Evolutionary conservation across 345 rosid species (phyloP).

Genomic region (Melaleuca quinquenervia): DNA sequence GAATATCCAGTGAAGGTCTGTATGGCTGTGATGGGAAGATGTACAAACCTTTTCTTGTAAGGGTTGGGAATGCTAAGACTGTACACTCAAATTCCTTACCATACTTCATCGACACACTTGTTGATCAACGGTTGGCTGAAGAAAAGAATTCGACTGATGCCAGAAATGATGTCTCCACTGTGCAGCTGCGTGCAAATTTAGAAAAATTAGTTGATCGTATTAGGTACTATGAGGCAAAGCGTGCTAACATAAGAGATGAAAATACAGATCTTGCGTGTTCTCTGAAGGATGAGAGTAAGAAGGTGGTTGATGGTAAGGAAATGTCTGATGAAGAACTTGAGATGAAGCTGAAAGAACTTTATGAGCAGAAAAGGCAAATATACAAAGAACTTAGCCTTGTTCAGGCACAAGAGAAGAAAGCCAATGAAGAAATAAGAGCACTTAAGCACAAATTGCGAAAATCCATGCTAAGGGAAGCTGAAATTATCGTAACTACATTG

Average conservation of each 20-base stretch:
- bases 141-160: conserved; percentile 44
- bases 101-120: conserved; percentile 83
- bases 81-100: conserved; percentile 80
- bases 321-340: conserved; percentile 61
- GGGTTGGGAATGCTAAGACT: conserved; percentile 93
- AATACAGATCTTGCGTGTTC: conserved; percentile 33
- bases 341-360: conserved; percentile 52
- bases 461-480: conserved; percentile 84
- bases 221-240: conserved; percentile 73
- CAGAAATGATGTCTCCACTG: conserved; percentile 33
- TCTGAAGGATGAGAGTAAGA: conserved; percentile 27
- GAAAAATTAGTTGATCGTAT: conserved; percentile 76
- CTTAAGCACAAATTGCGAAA: conserved; percentile 69
- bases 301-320: conserved; percentile 38
- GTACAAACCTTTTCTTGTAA: conserved; percentile 90
- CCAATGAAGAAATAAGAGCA: conserved; percentile 52
- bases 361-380: conserved; percentile 74
- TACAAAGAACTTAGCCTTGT: conserved; percentile 74
- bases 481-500: conserved; percentile 81
- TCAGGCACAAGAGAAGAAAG: conserved; percentile 76
- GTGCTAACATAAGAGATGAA: conserved; percentile 64
- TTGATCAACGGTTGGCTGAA: conserved; percentile 72
- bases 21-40: conserved; percentile 75
- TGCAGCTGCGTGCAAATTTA: conserved; percentile 51
- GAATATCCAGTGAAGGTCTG: conserved; percentile 71